These are phyloP conservation scores for Chytridium lagenaria DNA, from an alignment of 371 early-diverging fungal genomes.

Conservation along the genomic window DNA sequence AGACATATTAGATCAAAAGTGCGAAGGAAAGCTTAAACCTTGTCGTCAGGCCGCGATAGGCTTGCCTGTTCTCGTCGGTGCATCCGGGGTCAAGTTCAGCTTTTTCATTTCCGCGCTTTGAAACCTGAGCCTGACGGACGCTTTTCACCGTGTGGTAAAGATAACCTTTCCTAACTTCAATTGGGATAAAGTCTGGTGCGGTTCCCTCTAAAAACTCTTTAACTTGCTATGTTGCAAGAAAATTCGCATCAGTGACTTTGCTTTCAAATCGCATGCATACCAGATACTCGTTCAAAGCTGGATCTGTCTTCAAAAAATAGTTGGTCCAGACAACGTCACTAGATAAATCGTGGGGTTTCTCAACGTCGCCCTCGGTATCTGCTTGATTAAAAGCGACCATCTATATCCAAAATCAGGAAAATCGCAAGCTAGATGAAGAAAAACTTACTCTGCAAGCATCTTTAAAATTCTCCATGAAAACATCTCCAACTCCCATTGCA, in stretches of 20 bases:
- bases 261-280: background rate
- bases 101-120: too few relatives aligned
- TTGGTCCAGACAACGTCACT: constrained; percentile 34
- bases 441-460: constrained; percentile 33
- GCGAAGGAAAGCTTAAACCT: background rate
- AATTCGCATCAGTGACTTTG: background rate
- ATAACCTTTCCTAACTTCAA: constrained; percentile 59
- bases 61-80: constrained; percentile 53
- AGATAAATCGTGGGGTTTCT: constrained; percentile 24
- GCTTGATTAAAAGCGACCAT: background rate
- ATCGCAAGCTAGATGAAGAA: background rate
- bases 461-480: constrained; percentile 40
- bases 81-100: constrained; percentile 63
- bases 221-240: background rate
- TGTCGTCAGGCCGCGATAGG: constrained; percentile 32
- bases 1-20: constrained; percentile 40
- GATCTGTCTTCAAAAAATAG: constrained; percentile 12
- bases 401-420: background rate
- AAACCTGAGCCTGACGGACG: too few relatives aligned
- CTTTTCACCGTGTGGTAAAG: constrained; percentile 51
- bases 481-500: constrained; percentile 38
- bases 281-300: constrained; percentile 20
- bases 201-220: constrained; percentile 61
- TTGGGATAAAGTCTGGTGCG: constrained; percentile 57
- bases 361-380: background rate